phyloP scores from a whole-genome alignment of 805 yeast genomes.

The Cyberlindnera galapagoensis region DNA sequence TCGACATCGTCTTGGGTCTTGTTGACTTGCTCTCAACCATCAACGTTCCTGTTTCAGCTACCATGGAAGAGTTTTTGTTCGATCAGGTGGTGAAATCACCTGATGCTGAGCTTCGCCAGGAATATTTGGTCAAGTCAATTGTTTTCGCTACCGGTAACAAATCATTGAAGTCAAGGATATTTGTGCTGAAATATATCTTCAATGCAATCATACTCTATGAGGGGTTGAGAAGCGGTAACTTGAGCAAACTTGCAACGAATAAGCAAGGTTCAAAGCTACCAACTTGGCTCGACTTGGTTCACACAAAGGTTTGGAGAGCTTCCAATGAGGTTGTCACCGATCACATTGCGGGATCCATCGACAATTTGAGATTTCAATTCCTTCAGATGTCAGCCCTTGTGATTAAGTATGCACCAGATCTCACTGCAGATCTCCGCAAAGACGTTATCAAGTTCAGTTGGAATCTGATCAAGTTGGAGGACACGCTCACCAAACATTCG shows the following conservation, averaged over 20 bases:
- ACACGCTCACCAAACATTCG: conserved; percentile 80
- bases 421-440: conserved; percentile 57
- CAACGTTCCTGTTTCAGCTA: conserved; percentile 38
- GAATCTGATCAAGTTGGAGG: conserved; percentile 88
- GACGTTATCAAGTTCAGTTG: conserved; percentile 91
- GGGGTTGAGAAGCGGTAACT: conserved; percentile 40
- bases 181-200: conserved; percentile 53
- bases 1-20: conserved; percentile 33
- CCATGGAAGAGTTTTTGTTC: conserved; percentile 53
- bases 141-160: conserved; percentile 41
- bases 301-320: conserved; percentile 67
- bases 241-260: conserved; percentile 40
- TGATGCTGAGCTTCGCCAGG: conserved; percentile 40
- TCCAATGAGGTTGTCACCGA: conserved; percentile 44
- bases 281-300: conserved; percentile 60
- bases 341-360: conserved; percentile 62
- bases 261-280: conserved; percentile 27
- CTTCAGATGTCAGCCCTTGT: conserved; percentile 76
- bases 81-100: conserved; percentile 44
- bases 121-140: conserved; percentile 46
- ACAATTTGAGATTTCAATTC: conserved; percentile 67
- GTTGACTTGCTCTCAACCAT: conserved; percentile 38
- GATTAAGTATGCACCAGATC: conserved; percentile 58
- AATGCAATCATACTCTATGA: conserved; percentile 63
- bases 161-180: conserved; percentile 50